A percentile compares a stretch with the other conserved stretches of the same genome.
Conservation (phyloP, 352 stramenopile species). For the Pythium biforme region DNA sequence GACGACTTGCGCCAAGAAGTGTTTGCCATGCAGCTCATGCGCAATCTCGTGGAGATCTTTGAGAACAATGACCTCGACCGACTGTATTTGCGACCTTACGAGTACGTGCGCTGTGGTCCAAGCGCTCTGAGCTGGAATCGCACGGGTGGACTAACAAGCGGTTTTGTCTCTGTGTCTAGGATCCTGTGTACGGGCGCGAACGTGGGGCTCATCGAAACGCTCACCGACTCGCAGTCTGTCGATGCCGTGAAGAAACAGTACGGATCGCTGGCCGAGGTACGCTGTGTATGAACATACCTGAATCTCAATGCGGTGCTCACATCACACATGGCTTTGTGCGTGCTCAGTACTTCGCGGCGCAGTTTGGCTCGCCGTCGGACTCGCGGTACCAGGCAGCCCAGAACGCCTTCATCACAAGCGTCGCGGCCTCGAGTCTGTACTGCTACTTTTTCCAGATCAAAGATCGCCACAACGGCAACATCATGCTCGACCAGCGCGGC, state of each 20-base stretch:
- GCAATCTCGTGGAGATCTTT: conserved; percentile 31
- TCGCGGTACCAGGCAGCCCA: conserved; percentile 71
- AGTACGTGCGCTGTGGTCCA: conserved; percentile 19
- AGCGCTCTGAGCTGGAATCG: not conserved
- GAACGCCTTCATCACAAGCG: conserved; percentile 85
- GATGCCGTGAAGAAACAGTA: conserved; percentile 87
- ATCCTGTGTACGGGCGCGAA: conserved; percentile 88
- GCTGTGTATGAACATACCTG: not conserved
- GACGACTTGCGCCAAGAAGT: conserved; percentile 42
- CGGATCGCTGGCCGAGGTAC: conserved; percentile 62
- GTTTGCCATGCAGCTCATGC: conserved; percentile 40
- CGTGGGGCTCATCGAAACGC: conserved; percentile 91
- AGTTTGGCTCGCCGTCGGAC: conserved; percentile 55
- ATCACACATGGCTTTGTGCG: too few relatives aligned
- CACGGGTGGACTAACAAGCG: not conserved
- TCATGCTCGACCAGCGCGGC: conserved; percentile 91
- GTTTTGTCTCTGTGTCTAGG: conserved; percentile 9
- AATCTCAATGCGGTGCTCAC: too few relatives aligned
- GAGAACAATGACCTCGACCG: conserved; percentile 27
- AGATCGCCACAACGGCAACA: conserved; percentile 96
- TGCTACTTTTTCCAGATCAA: conserved; percentile 94
- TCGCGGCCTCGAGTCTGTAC: conserved; percentile 93
- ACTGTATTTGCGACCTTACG: conserved; percentile 37
- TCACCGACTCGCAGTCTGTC: conserved; percentile 91
- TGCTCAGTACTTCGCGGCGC: conserved; percentile 25